phyloP scores from a whole-genome alignment of 176 grass and related monocot species.

The Eragrostis nindensis region DNA sequence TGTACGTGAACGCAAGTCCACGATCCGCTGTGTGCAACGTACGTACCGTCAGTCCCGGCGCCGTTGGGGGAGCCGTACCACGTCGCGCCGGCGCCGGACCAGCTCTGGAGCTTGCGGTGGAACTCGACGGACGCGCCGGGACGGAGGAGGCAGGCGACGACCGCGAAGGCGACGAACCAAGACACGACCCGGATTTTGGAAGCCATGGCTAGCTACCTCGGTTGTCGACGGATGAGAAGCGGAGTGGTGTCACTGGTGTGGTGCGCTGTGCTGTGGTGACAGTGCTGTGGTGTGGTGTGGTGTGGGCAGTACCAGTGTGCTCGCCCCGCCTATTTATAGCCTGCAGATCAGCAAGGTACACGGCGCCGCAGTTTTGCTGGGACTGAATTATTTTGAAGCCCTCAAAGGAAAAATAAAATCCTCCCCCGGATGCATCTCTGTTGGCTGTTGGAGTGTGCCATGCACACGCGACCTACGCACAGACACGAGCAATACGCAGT shows the following conservation, averaged over 20 bases:
- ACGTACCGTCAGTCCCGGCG: constrained; percentile 69
- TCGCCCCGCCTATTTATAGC: constrained; percentile 49
- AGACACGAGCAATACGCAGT: neutral
- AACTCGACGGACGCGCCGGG: constrained; percentile 43
- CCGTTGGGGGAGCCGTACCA: constrained; percentile 69
- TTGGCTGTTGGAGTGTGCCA: neutral
- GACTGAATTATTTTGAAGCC: neutral
- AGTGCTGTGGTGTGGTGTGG: neutral
- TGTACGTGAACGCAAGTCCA: neutral
- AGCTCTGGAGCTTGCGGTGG: constrained; percentile 65
- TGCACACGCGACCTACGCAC: neutral
- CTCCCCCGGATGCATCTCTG: neutral
- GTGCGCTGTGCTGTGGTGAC: neutral
- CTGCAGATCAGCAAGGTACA: neutral
- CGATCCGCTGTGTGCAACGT: neutral
- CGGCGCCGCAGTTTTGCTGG: neutral
- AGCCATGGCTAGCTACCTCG: constrained; percentile 31
- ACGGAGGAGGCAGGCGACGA: constrained; percentile 26
- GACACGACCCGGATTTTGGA: neutral
- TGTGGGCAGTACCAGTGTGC: neutral
- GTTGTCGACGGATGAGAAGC: constrained; percentile 7
- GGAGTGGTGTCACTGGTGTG: neutral
- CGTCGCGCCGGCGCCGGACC: constrained; percentile 64
- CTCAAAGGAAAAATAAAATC: neutral
- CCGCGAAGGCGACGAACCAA: constrained; percentile 23